These are phyloP conservation scores for Trichoderma asperelloides DNA, from an alignment of 495 filamentous ascomycete genomes.

Conservation along the genomic window DNA sequence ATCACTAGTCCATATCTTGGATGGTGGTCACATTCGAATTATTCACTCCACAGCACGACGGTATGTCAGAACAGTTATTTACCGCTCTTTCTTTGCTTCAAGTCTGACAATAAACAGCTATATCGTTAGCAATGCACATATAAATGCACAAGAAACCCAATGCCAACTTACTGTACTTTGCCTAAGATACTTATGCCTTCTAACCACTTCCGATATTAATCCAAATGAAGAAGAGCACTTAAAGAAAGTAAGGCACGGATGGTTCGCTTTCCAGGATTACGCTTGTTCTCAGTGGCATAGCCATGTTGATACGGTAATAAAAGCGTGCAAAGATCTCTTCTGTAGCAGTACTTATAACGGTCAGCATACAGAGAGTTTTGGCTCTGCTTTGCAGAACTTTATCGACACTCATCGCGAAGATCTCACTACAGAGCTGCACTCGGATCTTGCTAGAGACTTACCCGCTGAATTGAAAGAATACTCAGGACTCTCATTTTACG, in stretches of 20 bases:
- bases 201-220: slow-evolving; percentile 21
- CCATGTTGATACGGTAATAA: slow-evolving; percentile 22
- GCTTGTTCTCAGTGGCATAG: slow-evolving; percentile 28
- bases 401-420: neutral
- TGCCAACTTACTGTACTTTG: slow-evolving; percentile 27
- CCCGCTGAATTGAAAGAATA: neutral
- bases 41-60: slow-evolving; percentile 18
- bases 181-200: slow-evolving; percentile 29
- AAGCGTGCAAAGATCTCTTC: slow-evolving; percentile 3
- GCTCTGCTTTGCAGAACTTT: slow-evolving; percentile 12
- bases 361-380: neutral
- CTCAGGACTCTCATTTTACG: slow-evolving; percentile 15
- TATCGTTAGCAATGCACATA: slow-evolving; percentile 17
- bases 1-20: neutral
- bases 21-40: neutral
- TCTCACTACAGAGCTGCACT: neutral
- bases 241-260: slow-evolving; percentile 17
- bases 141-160: slow-evolving; percentile 23
- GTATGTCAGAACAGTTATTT: slow-evolving; percentile 8
- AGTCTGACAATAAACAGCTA: slow-evolving; percentile 6
- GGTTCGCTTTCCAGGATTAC: slow-evolving; percentile 33
- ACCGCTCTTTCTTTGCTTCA: neutral
- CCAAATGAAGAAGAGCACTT: slow-evolving; percentile 12
- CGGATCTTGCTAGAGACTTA: neutral
- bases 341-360: neutral